Evolutionary conservation across 139 green algal species (phyloP).

Genomic region (Chlorella ohadii): DNA sequence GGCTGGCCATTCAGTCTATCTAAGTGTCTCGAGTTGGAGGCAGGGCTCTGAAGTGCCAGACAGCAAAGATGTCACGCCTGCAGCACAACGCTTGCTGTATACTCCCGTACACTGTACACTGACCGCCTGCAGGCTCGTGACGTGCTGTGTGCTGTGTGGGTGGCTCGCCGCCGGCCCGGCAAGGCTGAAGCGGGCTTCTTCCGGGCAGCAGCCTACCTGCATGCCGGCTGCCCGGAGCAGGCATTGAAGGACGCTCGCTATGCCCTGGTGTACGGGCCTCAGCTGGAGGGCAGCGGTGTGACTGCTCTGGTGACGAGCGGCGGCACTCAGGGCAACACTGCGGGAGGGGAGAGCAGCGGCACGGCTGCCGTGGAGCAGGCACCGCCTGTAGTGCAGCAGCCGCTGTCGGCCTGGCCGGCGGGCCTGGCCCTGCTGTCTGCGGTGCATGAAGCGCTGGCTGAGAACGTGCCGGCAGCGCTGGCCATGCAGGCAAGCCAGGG

Average conservation of each 20-base stretch:
- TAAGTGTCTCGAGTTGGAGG: too few species aligned
- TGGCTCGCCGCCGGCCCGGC: slow-evolving; percentile 17
- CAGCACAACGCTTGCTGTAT: too few species aligned
- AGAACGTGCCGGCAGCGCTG: slow-evolving; percentile 46
- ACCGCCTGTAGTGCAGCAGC: neutral
- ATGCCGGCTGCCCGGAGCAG: slow-evolving; percentile 15
- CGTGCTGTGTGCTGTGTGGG: slow-evolving; percentile 30
- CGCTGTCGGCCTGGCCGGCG: slow-evolving; percentile 39
- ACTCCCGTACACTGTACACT: too few species aligned
- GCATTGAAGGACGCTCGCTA: slow-evolving; percentile 34
- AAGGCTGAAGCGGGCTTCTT: slow-evolving; percentile 32
- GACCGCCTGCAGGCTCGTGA: neutral
- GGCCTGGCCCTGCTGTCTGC: slow-evolving; percentile 37
- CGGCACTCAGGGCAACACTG: neutral
- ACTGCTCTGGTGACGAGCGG: neutral
- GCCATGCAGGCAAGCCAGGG: neutral
- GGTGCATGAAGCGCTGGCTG: slow-evolving; percentile 33
- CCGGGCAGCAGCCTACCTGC: slow-evolving; percentile 36
- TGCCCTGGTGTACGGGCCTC: slow-evolving; percentile 37
- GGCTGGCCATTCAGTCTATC: too few species aligned
- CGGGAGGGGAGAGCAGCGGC: neutral
- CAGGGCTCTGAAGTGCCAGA: too few species aligned
- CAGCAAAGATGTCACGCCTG: too few species aligned
- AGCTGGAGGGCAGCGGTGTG: neutral
- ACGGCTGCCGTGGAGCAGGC: neutral